Evolutionary conservation across 257 asterid genomes (phyloP).

Genomic region (Perilla frutescens): DNA sequence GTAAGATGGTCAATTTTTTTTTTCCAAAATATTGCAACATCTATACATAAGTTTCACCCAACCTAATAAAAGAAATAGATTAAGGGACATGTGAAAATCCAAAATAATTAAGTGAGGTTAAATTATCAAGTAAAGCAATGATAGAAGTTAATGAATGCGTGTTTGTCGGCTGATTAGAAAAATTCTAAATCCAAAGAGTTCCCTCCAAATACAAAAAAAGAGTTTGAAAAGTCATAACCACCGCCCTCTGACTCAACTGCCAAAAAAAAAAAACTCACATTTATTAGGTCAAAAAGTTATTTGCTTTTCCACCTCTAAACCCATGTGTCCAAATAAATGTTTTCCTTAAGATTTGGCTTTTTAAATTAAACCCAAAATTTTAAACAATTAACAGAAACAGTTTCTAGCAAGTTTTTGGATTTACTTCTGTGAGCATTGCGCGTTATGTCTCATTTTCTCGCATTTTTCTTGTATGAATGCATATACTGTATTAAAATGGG

Average conservation of each 20-base stretch:
- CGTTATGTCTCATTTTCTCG: background rate
- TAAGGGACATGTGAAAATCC: too few species aligned
- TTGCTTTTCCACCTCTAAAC: conserved; percentile 41
- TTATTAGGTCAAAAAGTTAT: conserved; percentile 51
- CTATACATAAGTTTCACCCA: too few species aligned
- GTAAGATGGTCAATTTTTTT: too few species aligned
- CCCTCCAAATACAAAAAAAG: conserved; percentile 37
- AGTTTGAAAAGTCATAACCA: conserved; percentile 41
- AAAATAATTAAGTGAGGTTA: background rate
- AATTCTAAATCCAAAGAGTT: conserved; percentile 38
- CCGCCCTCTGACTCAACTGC: conserved; percentile 45
- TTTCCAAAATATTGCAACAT: too few species aligned
- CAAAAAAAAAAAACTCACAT: conserved; percentile 1
- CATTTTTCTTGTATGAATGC: background rate
- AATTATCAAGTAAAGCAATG: background rate
- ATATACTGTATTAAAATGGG: too few species aligned
- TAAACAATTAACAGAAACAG: background rate
- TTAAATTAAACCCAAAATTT: background rate
- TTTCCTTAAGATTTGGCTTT: conserved; percentile 64
- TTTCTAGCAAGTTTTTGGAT: background rate
- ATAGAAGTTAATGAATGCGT: conserved; percentile 24
- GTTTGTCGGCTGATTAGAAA: conserved; percentile 29
- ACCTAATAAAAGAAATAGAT: too few species aligned
- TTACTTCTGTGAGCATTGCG: background rate
- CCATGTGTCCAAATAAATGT: conserved; percentile 28